Percentiles rank a stretch among this genome's conserved stretches.
Conservation (phyloP, 1,284 basidiomycete genomes). For the Grifola frondosa region DNA sequence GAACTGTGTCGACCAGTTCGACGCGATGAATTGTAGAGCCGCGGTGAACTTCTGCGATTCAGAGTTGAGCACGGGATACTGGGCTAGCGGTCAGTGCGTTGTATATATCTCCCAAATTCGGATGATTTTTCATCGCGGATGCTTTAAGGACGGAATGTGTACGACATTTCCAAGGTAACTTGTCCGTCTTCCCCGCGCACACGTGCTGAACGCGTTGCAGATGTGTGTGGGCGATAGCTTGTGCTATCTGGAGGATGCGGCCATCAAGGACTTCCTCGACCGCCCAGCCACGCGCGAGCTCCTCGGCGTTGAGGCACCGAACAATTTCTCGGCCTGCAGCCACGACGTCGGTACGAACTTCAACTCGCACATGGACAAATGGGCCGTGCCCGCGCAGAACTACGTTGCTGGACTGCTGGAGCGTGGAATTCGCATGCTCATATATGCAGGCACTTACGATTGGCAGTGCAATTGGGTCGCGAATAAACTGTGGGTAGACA, state of each 20-base stretch:
- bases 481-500: conserved; percentile 73
- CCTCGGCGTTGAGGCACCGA: conserved; percentile 58
- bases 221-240: conserved; percentile 49
- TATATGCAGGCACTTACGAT: conserved; percentile 80
- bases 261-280: conserved; percentile 57
- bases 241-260: conserved; percentile 55
- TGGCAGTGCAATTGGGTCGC: conserved; percentile 81
- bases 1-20: conserved; percentile 54
- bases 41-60: conserved; percentile 62
- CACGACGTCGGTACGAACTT: conserved; percentile 48
- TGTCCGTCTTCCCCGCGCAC: neutral
- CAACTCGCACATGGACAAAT: conserved; percentile 58
- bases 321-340: conserved; percentile 61
- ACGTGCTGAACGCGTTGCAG: conserved; percentile 28
- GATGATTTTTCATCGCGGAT: neutral
- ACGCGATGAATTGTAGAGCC: conserved; percentile 60
- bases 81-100: conserved; percentile 46
- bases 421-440: conserved; percentile 67
- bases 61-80: conserved; percentile 52
- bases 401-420: conserved; percentile 76
- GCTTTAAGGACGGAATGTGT: conserved; percentile 54
- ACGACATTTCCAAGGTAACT: conserved; percentile 69
- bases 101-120: neutral
- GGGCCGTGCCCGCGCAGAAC: conserved; percentile 53
- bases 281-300: conserved; percentile 49